These are phyloP conservation scores for Rhizoctonia solani DNA, from an alignment of 1,284 basidiomycete species.

Conservation along the genomic window DNA sequence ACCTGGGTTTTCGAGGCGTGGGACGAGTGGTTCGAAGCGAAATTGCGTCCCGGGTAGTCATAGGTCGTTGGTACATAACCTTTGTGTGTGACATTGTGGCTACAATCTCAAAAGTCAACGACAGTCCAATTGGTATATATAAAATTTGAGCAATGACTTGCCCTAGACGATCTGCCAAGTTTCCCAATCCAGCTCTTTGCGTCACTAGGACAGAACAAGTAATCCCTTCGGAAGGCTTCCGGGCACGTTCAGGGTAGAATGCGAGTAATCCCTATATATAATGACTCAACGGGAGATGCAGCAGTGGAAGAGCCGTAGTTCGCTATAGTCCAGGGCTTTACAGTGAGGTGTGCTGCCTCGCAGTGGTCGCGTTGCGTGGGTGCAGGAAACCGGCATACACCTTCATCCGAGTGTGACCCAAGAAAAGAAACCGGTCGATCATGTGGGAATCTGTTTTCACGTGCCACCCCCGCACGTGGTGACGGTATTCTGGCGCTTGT, in stretches of 20 bases:
- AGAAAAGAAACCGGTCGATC: slow-evolving; percentile 13
- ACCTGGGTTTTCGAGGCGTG: neutral
- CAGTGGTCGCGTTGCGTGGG: slow-evolving; percentile 29
- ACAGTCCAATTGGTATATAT: neutral
- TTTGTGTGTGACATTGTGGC: slow-evolving; percentile 14
- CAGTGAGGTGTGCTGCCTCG: too few species aligned
- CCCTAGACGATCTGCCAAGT: too few species aligned
- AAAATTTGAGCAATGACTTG: neutral
- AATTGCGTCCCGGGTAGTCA: neutral
- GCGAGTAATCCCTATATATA: too few species aligned
- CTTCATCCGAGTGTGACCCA: slow-evolving; percentile 27
- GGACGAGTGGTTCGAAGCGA: neutral
- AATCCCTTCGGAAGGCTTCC: too few species aligned
- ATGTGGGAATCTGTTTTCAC: slow-evolving; percentile 25
- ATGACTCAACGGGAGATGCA: too few species aligned
- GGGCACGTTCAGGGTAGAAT: too few species aligned
- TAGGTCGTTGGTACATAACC: slow-evolving; percentile 20
- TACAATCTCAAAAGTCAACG: neutral
- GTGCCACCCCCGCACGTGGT: neutral
- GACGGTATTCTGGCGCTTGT: too few species aligned
- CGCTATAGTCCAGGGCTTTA: too few species aligned
- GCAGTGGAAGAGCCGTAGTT: too few species aligned
- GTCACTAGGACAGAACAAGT: too few species aligned
- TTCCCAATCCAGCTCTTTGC: too few species aligned
- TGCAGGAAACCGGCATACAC: slow-evolving; percentile 21